Percentiles rank a stretch among this genome's conserved stretches.
These are phyloP conservation scores for Hylodesmum podocarpum DNA, from an alignment of 306 rosid genomes.

Conservation along the genomic window DNA sequence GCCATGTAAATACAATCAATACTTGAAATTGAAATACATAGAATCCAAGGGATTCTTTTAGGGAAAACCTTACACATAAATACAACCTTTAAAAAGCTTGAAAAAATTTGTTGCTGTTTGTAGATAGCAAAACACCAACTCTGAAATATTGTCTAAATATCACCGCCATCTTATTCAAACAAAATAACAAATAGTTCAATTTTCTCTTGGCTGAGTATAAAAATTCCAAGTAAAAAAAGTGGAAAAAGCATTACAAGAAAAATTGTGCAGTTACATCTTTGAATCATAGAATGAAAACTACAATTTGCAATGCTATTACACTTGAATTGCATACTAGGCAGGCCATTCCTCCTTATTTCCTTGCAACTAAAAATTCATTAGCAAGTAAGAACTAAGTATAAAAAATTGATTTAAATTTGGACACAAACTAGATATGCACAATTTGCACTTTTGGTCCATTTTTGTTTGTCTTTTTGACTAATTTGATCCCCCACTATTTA, in stretches of 20 bases:
- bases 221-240: background rate
- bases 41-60: slow-evolving; percentile 5
- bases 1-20: background rate
- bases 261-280: background rate
- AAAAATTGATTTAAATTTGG: background rate
- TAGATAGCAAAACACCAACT: background rate
- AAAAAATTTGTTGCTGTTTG: background rate
- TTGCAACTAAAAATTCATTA: background rate
- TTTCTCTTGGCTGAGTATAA: background rate
- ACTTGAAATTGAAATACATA: background rate
- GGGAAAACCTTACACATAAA: background rate
- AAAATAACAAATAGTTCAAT: background rate
- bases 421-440: background rate
- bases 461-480: background rate
- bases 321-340: background rate
- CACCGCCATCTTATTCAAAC: background rate
- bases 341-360: background rate
- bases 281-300: background rate
- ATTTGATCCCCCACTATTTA: background rate
- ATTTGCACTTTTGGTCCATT: background rate
- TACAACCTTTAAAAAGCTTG: background rate
- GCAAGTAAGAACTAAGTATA: background rate
- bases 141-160: background rate
- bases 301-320: background rate
- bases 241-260: background rate